Base-by-base conservation (phyloP, 176 grass and related monocot species). In the Triticum timopheevii region DNA sequence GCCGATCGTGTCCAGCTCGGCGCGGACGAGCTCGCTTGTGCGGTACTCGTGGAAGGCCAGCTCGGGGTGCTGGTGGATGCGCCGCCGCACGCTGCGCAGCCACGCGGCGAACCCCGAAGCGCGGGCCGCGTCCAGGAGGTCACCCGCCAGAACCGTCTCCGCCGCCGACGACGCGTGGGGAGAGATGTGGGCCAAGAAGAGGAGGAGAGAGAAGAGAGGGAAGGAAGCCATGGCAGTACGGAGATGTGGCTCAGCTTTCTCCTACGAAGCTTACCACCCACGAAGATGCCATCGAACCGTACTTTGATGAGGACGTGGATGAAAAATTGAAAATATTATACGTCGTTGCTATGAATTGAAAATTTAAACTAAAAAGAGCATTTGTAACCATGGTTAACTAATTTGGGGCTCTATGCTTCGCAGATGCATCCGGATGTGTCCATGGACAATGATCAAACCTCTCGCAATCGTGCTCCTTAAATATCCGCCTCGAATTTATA, bases 21-120 rank as follows among this genome's bases (percentile, higher is more conserved):
- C 70, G 70, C 70, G 70, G 38, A 45, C 70, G 39, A 73, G 70
- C 70, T 44, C 38, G 12, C 70, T 73, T 3, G 70, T 73, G 39
- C 70, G 70, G 70, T 73, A 23, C 70, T 73, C 70, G n/a, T 44
- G 38, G 70, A 73, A 73, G 70, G 70, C 39, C 39, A 73, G 70
- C 70, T 73, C 70, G 1, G 70, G 70, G 70, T 73, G n/a, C 39
- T 73, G 70, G 70, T 73, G 70, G 70, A 73, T 73, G 70, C 70
- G 70, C 70, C 70, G 39, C n/a, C 70, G 70, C 38, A 73, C 38
- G 38, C n/a, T 23, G 11, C 39, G 70, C 39, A 73, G 70, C 70
- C 39, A 73, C n/a, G 70, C 39, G n/a, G 70, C n/a, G 70, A 73
- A 73, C 39, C 70, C n/a, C n/a, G 70, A 40, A 39, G 40, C 70